Evolutionary conservation across 768 basidiomycete species (phyloP).

Genomic region (Trametes meyenii): DNA sequence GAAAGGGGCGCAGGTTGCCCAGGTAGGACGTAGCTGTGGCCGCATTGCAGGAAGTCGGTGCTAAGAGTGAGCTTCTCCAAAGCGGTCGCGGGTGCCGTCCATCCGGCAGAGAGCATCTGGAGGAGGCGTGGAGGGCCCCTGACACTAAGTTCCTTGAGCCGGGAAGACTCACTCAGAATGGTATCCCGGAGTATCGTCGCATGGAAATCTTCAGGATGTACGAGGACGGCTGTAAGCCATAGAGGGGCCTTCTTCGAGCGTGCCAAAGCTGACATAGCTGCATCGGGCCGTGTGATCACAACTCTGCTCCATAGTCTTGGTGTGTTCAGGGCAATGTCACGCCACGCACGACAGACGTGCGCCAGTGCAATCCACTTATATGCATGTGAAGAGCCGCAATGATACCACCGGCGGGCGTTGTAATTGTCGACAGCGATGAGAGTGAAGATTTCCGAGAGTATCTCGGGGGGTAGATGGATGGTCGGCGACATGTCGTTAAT

Average conservation of each 20-base stretch:
- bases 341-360: slow-evolving; percentile 17
- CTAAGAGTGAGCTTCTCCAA: neutral
- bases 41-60: neutral
- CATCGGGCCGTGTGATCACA: neutral
- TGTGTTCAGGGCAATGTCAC: slow-evolving; percentile 6
- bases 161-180: neutral
- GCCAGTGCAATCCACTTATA: slow-evolving; percentile 14
- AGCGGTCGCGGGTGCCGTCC: neutral
- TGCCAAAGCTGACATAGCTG: neutral
- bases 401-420: neutral
- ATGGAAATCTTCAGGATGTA: neutral
- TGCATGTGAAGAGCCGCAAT: neutral
- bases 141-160: slow-evolving; percentile 2
- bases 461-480: slow-evolving; percentile 1
- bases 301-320: slow-evolving; percentile 16
- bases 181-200: neutral
- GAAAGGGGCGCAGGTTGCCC: neutral
- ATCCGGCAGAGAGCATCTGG: neutral
- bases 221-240: neutral
- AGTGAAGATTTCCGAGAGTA: slow-evolving; percentile 11
- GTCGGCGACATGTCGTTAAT: slow-evolving; percentile 1
- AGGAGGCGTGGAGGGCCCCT: neutral
- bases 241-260: slow-evolving; percentile 13
- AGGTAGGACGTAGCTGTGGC: neutral
- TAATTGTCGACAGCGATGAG: neutral